These are phyloP conservation scores for Russula brevipes DNA, from an alignment of 768 basidiomycete species.

Conservation along the genomic window DNA sequence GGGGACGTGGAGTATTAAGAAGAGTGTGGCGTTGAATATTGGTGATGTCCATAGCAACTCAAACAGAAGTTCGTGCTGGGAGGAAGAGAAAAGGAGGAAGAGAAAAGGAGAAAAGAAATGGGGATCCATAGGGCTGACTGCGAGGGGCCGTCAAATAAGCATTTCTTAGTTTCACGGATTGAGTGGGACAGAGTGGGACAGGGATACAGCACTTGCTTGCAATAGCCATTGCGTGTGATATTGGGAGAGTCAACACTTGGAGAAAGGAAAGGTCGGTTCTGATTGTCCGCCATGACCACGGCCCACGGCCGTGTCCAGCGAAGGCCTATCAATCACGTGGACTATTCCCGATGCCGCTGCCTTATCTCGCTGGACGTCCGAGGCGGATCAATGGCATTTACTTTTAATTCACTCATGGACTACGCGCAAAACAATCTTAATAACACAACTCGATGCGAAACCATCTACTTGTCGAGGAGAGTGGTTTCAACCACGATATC, in stretches of 20 bases:
- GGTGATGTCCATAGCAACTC: no score
- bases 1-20: no score
- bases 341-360: no score
- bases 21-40: no score
- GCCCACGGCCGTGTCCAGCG: no score
- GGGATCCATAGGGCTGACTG: no score
- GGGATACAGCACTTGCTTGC: slow-evolving; percentile 31
- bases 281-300: slow-evolving; percentile 20
- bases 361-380: no score
- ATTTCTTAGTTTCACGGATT: neutral
- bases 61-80: no score
- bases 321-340: no score
- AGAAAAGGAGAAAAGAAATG: no score
- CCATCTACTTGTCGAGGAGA: slow-evolving; percentile 51
- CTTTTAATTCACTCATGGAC: slow-evolving; percentile 4
- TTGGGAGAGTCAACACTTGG: slow-evolving; percentile 32
- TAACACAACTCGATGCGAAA: neutral
- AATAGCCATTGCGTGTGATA: slow-evolving; percentile 33
- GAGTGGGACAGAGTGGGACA: neutral
- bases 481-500: slow-evolving; percentile 87
- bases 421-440: neutral
- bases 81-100: no score
- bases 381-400: neutral
- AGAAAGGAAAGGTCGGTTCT: slow-evolving; percentile 31
- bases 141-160: neutral